phyloP scores from a whole-genome alignment of 345 rosid genomes.

The Rhodamnia argentea region DNA sequence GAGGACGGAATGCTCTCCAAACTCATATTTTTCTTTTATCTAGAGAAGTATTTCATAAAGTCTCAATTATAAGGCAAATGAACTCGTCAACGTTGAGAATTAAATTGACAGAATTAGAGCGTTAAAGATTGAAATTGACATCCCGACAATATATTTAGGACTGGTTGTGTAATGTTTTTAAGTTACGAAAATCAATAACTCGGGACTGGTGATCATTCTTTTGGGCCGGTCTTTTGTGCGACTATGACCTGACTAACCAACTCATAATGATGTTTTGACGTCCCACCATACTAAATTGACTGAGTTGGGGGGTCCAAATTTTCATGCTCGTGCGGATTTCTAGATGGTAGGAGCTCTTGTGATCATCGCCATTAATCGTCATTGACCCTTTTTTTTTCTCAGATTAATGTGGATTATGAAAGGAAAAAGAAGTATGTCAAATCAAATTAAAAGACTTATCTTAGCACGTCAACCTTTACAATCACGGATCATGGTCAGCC shows the following conservation, averaged over 20 bases:
- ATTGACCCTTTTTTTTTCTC: too few species aligned
- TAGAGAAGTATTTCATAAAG: neutral
- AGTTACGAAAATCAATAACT: too few species aligned
- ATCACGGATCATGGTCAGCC: too few species aligned
- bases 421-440: neutral
- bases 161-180: rapidly evolving
- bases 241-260: neutral
- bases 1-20: neutral
- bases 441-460: neutral
- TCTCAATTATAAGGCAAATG: neutral
- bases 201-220: neutral
- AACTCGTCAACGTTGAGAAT: neutral
- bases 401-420: neutral
- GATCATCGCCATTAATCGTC: neutral
- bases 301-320: neutral
- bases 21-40: neutral
- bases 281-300: neutral
- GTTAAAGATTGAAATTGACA: neutral
- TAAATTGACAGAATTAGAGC: neutral
- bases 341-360: neutral
- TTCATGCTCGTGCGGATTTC: neutral
- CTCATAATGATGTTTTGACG: neutral
- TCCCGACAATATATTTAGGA: neutral
- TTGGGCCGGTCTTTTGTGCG: neutral
- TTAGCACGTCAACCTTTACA: neutral